Conservation (phyloP, 2,329 filamentous ascomycete genomes). For the Thielaviopsis euricoi region DNA sequence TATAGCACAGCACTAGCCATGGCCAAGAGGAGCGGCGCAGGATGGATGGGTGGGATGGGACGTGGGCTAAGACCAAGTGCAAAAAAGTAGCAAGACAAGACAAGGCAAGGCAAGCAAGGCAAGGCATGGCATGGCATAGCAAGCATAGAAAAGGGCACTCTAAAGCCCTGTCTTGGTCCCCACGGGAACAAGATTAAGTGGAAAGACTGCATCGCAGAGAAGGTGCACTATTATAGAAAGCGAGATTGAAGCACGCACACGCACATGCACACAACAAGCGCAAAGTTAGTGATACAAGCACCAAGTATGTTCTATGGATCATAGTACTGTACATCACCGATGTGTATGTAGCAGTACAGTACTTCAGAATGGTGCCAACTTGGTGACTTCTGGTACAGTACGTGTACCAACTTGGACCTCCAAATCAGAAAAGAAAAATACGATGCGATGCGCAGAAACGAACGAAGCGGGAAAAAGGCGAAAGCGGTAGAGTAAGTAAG, state of each 20-base stretch:
- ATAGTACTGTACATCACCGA: no score
- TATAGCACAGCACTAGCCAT: neutral
- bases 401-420: neutral
- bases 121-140: no score
- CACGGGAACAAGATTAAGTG: neutral
- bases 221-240: neutral
- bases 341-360: no score
- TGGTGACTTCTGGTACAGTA: no score
- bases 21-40: neutral
- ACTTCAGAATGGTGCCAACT: no score
- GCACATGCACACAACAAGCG: neutral
- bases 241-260: neutral
- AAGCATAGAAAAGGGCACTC: neutral
- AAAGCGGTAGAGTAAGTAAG: neutral
- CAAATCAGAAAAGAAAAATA: neutral
- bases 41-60: neutral
- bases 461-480: neutral
- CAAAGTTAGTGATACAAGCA: no score
- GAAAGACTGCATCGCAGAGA: neutral
- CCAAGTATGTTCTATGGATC: no score
- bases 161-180: neutral
- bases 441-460: neutral
- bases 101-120: no score
- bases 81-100: no score
- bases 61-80: neutral